Percentiles rank a stretch among this genome's conserved stretches.
Evolutionary conservation across 1,139 yeast species (phyloP).

Genomic region (Blastobotrys illinoisensis): DNA sequence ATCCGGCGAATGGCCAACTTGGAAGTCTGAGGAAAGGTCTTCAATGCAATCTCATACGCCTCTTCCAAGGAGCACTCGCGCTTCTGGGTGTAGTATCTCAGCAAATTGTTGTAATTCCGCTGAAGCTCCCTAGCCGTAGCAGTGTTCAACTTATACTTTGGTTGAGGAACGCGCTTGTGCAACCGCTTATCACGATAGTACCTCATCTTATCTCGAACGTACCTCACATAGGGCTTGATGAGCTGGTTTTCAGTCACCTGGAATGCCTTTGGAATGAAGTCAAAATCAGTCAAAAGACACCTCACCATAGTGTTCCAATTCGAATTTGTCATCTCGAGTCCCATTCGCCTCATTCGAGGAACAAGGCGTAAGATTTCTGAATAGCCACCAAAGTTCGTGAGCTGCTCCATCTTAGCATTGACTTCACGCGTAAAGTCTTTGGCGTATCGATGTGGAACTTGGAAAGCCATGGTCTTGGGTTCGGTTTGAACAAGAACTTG

Average conservation of each 20-base stretch:
- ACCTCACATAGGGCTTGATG: conserved; percentile 28
- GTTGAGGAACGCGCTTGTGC: not conserved
- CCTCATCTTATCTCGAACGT: conserved; percentile 1
- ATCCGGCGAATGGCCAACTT: not conserved
- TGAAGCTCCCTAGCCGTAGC: not conserved
- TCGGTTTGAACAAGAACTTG: not conserved
- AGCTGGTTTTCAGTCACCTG: conserved; percentile 36
- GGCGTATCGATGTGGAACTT: conserved; percentile 17
- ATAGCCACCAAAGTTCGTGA: conserved; percentile 22
- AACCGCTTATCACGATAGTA: not conserved
- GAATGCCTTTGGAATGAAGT: conserved; percentile 35
- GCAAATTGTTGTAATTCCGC: not conserved
- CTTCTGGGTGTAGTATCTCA: not conserved
- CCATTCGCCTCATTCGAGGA: conserved; percentile 10
- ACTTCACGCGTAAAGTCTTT: conserved; percentile 27
- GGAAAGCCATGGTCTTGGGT: not conserved
- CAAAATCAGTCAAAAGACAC: conserved; percentile 27
- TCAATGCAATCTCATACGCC: not conserved
- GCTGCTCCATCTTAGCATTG: conserved; percentile 28
- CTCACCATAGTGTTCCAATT: conserved; percentile 39
- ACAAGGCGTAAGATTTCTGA: conserved; percentile 22
- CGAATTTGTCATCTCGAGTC: conserved; percentile 36
- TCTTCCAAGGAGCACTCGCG: not conserved
- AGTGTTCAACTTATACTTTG: not conserved
- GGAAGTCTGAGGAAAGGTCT: not conserved